Evolutionary conservation across 768 basidiomycete species (phyloP).

Genomic region (Pleurotus sapidus): DNA sequence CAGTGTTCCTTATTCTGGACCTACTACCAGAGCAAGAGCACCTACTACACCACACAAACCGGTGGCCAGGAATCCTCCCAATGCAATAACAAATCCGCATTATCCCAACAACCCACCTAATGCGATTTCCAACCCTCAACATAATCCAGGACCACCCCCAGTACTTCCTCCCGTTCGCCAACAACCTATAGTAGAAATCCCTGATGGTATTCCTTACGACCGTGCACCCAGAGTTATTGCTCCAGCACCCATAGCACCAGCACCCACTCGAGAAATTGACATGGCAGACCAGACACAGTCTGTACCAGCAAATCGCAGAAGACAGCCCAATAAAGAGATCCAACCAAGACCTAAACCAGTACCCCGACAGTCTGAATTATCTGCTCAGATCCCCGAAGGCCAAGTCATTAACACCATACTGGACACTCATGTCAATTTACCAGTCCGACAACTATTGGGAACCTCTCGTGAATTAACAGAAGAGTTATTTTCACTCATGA

Average conservation of each 20-base stretch:
- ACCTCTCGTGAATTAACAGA: not conserved
- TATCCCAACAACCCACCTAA: too few species aligned
- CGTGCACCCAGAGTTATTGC: too few species aligned
- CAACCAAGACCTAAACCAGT: too few species aligned
- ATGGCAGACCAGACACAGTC: not conserved
- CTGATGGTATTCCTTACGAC: too few species aligned
- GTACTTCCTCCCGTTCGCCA: not conserved
- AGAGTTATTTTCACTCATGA: not conserved
- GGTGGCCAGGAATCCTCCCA: too few species aligned
- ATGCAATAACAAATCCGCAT: too few species aligned
- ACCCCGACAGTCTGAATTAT: conserved; percentile 3
- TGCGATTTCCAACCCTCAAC: too few species aligned
- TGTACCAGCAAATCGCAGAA: not conserved
- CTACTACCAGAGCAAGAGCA: not conserved
- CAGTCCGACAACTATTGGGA: not conserved
- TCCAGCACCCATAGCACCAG: too few species aligned
- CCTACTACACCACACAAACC: not conserved
- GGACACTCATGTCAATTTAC: not conserved
- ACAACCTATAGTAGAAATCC: not conserved
- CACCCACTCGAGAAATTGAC: not conserved
- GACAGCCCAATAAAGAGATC: not conserved
- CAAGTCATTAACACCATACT: conserved; percentile 3
- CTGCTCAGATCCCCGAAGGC: not conserved
- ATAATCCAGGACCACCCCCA: not conserved
- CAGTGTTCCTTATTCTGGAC: not conserved